These are phyloP conservation scores for Cladorrhinum sp. DNA, from an alignment of 2,329 filamentous ascomycete genomes.

Conservation along the genomic window DNA sequence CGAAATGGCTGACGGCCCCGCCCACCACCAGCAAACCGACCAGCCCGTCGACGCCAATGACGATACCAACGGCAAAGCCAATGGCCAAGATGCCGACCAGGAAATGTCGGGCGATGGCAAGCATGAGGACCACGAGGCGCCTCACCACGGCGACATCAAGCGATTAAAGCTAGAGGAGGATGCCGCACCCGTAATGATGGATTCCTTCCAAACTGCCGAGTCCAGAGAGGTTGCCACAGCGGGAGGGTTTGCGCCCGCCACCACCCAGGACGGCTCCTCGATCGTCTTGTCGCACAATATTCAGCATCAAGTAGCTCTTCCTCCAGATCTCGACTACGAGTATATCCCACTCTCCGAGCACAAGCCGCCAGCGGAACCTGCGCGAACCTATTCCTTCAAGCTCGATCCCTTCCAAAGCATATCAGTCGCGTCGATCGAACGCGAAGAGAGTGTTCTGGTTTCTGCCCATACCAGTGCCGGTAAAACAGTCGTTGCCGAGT, in stretches of 20 bases:
- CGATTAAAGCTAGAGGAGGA: constrained; percentile 62
- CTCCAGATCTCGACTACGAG: constrained; percentile 89
- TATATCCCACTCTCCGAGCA: constrained; percentile 95
- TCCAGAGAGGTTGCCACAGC: constrained; percentile 85
- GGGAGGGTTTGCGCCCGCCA: constrained; percentile 59
- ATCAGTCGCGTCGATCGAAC: constrained; percentile 89
- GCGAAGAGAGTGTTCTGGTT: constrained; percentile 93
- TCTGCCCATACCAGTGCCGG: constrained; percentile 97
- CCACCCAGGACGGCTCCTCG: constrained; percentile 59
- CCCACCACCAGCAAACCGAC: constrained; percentile 10
- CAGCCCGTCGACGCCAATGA: constrained; percentile 29
- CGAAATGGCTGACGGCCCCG: constrained; percentile 42
- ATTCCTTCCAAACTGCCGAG: constrained; percentile 92
- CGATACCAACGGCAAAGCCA: constrained; percentile 30
- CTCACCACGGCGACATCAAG: constrained; percentile 50
- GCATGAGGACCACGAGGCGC: constrained; percentile 22
- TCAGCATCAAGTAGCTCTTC: constrained; percentile 93
- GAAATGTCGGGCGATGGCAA: constrained; percentile 27
- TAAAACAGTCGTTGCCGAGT: constrained; percentile 97
- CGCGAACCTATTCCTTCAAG: constrained; percentile 80
- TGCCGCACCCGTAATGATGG: constrained; percentile 79
- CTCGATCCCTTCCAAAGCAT: constrained; percentile 97
- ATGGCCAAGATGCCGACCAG: constrained; percentile 35
- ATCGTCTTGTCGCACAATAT: constrained; percentile 95
- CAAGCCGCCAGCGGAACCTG: constrained; percentile 82